Base-by-base conservation (phyloP, 2,329 filamentous ascomycete species). In the Neofusicoccum parvum region DNA sequence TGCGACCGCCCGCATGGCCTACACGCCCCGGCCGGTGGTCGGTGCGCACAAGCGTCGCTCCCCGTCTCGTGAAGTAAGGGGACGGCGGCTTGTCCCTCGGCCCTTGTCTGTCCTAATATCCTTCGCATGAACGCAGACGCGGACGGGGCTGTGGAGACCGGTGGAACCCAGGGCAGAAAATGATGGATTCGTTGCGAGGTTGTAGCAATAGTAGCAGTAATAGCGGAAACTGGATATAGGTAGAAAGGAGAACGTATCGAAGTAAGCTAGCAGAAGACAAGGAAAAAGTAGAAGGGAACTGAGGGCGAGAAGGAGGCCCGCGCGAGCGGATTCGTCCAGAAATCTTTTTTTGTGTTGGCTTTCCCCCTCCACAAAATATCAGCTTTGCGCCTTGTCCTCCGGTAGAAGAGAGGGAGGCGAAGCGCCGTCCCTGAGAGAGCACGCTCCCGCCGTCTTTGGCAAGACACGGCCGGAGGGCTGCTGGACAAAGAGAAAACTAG, bases 321-420 rank as follows among this genome's bases (percentile, higher is more conserved):
- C 76, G 76, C 69, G 76, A 77, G 76, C 76, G 74, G 76, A 72
- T 75, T 77, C 75, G 32, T 60, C 56, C 56, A 60, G 43, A 65
- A 34, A 49, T 59, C 63, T 65, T 65, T 59, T 59, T 59, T 59
- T 43, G 51, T 49, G 56, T 60, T 45, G 56, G 56, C 41, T 60
- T 32, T 46, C 48, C 56, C 39, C 56, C 56, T 48, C 43, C 54
- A 43, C 54, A 20, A 60, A 34, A 37, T 32, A 34, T 17, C 56
- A 46, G 56, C 56, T 45, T 45, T 34, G 20, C 54, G 54, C 54
- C 39, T 45, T 45, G 54, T 60, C 54, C 37, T 46, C 54, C 54
- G 39, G 53, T 27, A 45, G 23, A 20, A 58, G 37, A 58, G 23
- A 34, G 54, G 23, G 4, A 56, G 14, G 11, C 36, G n/a, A 54